Evolutionary conservation across 2,329 filamentous ascomycete species (phyloP), one percentile per base, ranked within the genome.

Genomic region (Fusarium euwallaceae): DNA sequence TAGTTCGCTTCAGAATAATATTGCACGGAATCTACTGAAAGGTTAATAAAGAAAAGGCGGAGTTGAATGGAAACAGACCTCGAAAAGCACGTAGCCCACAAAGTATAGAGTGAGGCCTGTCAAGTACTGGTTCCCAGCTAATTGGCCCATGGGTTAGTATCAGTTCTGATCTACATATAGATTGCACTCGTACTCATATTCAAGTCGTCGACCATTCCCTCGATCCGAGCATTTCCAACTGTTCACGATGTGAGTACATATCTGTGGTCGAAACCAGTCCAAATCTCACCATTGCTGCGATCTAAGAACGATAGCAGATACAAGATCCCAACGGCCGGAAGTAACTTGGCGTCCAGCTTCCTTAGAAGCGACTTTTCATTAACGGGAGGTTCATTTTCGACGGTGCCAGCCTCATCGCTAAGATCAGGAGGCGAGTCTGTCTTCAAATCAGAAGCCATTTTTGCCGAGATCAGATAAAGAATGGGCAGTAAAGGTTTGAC

Each of bases 21-120:
- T 92, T 92, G 76, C 89, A 91, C 0, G 90, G 90, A 7, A 92
- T 85, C 87, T 88, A 12, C 6, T 14, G 2, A 4, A 1, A 14
- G 6, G 4, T 22, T 32, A 80, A 16, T 78, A 68, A 4, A 0
- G 10, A 8, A 2, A 0, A 9, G 2, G 1, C 1, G 8, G 4
- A 0, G 0, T 2, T 4, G 1, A 11, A 12, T n/a, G 12, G n/a
- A 6, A 3, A 41, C 79, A 51, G 53, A 87, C 86, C 76, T 91
- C 89, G 48, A 90, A 90, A 12, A 90, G 75, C 2, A 90, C 88
- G 68, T 90, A 91, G 51, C 88, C 88, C 45, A 90, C 83, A 77
- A 94, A 94, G 80, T 92, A 94, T 0, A 93, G 80, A 0, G 91
- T 93, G 45, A 93, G 78, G 1, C 90, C 90, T 0, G 89, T 91